These are phyloP conservation scores for Pseudomonodictys pantanalensis DNA, from an alignment of 495 filamentous ascomycete species.

Conservation along the genomic window DNA sequence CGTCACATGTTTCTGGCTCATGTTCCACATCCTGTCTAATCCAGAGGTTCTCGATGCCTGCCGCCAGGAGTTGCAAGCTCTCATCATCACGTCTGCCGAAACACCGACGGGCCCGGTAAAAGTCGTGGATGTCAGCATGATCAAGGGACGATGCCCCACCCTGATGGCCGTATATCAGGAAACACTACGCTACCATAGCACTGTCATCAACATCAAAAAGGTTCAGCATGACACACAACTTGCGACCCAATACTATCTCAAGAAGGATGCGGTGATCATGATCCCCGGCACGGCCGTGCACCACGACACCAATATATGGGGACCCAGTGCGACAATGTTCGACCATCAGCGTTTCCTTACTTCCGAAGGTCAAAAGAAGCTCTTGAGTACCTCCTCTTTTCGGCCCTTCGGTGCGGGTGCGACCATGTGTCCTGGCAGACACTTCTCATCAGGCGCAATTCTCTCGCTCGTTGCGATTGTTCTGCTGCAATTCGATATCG, in stretches of 20 bases:
- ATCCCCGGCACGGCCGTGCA: constrained; percentile 12
- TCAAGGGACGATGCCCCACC: constrained; percentile 2
- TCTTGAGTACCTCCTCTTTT: neutral
- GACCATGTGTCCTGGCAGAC: constrained; percentile 12
- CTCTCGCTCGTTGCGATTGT: constrained; percentile 4
- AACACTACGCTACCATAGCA: constrained; percentile 4
- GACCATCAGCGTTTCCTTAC: constrained; percentile 7
- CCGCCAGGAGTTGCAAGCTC: neutral
- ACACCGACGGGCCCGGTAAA: neutral
- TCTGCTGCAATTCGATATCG: constrained; percentile 1
- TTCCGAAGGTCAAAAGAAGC: neutral
- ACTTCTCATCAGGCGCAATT: constrained; percentile 12
- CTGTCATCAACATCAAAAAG: neutral
- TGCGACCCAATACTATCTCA: constrained; percentile 5
- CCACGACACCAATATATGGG: constrained; percentile 3
- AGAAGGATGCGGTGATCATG: constrained; percentile 9
- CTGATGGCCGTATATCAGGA: neutral
- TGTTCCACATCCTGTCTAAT: constrained; percentile 9
- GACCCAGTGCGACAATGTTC: neutral
- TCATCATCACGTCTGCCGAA: neutral
- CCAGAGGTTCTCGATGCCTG: neutral
- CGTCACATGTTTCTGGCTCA: constrained; percentile 2
- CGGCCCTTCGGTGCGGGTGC: constrained; percentile 8
- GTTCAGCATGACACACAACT: constrained; percentile 1
- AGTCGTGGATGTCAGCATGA: neutral